Conservation (phyloP, 2,329 filamentous ascomycete genomes). For the Aspergillus japonicus region DNA sequence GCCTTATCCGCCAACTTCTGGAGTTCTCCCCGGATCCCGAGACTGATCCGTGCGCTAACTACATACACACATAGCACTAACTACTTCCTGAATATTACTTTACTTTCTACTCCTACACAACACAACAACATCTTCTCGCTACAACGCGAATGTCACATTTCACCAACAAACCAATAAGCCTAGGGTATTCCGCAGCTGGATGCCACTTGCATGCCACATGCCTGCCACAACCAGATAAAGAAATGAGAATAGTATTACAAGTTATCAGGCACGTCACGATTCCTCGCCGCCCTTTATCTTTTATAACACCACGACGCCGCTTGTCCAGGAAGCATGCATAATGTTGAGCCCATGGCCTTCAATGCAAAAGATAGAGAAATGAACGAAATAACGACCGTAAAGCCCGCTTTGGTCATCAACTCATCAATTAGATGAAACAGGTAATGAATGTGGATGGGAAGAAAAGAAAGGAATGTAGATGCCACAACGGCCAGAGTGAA, state of each 20-base stretch:
- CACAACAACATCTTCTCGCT: background rate
- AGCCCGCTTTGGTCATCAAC: slow-evolving; percentile 45
- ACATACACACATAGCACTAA: no score
- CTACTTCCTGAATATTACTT: background rate
- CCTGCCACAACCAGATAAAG: background rate
- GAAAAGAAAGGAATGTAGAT: slow-evolving; percentile 17
- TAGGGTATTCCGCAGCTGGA: slow-evolving; percentile 20
- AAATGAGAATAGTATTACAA: slow-evolving; percentile 36
- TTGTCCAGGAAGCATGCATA: slow-evolving; percentile 18
- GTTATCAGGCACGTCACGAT: slow-evolving; percentile 25
- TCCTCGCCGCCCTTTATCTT: slow-evolving; percentile 21
- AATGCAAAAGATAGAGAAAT: slow-evolving; percentile 12
- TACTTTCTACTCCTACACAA: background rate
- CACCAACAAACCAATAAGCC: slow-evolving; percentile 7
- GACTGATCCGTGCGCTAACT: background rate
- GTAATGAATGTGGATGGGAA: slow-evolving; percentile 7
- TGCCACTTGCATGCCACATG: background rate
- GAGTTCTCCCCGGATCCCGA: background rate
- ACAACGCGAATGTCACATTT: background rate
- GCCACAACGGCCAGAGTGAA: slow-evolving; percentile 11
- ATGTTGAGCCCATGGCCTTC: slow-evolving; percentile 5
- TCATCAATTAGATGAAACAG: slow-evolving; percentile 27
- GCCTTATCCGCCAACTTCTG: background rate
- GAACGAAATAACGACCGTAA: slow-evolving; percentile 33
- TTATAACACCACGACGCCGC: slow-evolving; percentile 32